These are phyloP conservation scores for Avena insularis DNA, from an alignment of 176 grass and related monocot species.

Conservation along the genomic window DNA sequence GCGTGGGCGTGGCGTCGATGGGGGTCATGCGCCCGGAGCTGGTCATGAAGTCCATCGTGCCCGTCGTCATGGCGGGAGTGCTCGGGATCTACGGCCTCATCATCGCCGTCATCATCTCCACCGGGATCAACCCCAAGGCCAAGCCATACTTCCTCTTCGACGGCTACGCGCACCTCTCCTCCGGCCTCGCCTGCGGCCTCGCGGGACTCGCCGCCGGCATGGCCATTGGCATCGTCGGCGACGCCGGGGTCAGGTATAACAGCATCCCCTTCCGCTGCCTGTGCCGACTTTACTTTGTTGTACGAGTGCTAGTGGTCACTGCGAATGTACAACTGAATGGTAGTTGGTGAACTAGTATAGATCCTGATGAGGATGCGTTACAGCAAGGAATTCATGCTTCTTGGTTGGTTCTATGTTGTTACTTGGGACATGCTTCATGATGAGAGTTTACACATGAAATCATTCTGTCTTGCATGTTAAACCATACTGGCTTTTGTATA, in stretches of 20 bases:
- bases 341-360: too few relatives aligned
- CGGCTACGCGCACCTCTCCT: constrained; percentile 76
- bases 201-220: constrained; percentile 64
- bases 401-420: not conserved
- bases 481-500: too few relatives aligned
- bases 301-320: too few relatives aligned
- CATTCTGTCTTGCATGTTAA: not conserved
- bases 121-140: constrained; percentile 87
- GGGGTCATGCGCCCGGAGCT: constrained; percentile 79
- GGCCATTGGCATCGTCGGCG: constrained; percentile 80
- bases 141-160: constrained; percentile 85
- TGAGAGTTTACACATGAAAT: not conserved
- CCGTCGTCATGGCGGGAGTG: constrained; percentile 83
- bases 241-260: constrained; percentile 61
- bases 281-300: too few relatives aligned
- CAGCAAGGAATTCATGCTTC: too few relatives aligned
- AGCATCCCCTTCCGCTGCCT: too few relatives aligned
- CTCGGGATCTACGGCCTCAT: constrained; percentile 84
- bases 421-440: not conserved
- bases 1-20: constrained; percentile 76
- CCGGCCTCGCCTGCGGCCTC: constrained; percentile 68
- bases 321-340: too few relatives aligned
- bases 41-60: constrained; percentile 86
- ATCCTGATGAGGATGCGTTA: too few relatives aligned
- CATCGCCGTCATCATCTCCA: constrained; percentile 83